Evolutionary conservation across 495 filamentous ascomycete species (phyloP).

Genomic region (Hypoxylon rickii): DNA sequence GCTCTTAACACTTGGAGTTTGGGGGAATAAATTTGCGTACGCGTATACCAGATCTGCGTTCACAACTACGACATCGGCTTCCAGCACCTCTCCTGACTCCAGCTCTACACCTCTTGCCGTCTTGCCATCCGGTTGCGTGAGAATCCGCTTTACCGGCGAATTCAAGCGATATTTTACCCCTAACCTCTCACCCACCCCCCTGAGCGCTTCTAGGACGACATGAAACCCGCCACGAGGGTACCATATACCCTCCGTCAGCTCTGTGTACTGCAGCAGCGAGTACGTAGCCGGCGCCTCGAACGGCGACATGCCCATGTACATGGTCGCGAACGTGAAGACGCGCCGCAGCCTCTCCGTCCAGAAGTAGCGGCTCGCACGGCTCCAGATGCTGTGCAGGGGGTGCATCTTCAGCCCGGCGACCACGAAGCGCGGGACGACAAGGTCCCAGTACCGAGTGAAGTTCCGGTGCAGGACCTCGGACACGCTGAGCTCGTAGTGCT

Average conservation of each 20-base stretch:
- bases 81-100: constrained; percentile 53
- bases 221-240: constrained; percentile 73
- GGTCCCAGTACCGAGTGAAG: constrained; percentile 58
- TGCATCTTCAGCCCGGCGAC: constrained; percentile 58
- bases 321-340: constrained; percentile 73
- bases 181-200: constrained; percentile 56
- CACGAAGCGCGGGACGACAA: constrained; percentile 58
- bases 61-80: constrained; percentile 65
- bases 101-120: constrained; percentile 60
- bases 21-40: constrained; percentile 64
- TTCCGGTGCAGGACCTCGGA: constrained; percentile 64
- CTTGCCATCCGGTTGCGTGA: constrained; percentile 48
- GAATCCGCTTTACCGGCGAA: constrained; percentile 54
- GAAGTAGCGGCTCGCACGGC: constrained; percentile 63
- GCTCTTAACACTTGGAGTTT: constrained; percentile 21
- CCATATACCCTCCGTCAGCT: constrained; percentile 74
- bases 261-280: constrained; percentile 71
- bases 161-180: constrained; percentile 63
- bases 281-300: constrained; percentile 76
- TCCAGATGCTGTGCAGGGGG: constrained; percentile 68
- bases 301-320: constrained; percentile 79
- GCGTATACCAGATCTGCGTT: constrained; percentile 74
- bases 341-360: constrained; percentile 66
- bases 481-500: constrained; percentile 67
- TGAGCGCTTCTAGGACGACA: constrained; percentile 59